Base-by-base conservation (phyloP, 345 rosid species). In the Clausena lansium region DNA sequence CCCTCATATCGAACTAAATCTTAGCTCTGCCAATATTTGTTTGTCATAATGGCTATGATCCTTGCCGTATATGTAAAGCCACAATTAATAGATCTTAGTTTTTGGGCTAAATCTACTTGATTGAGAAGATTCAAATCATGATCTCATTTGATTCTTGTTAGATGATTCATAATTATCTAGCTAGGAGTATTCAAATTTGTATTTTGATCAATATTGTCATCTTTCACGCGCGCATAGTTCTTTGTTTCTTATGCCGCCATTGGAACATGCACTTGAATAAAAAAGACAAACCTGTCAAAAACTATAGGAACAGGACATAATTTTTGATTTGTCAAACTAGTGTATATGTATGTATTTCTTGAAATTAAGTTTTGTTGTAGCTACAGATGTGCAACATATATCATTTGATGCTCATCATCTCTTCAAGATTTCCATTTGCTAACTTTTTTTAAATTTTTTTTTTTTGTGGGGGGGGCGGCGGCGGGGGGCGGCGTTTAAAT, bases 261-360 rank as follows among this genome's bases (percentile, higher is more conserved):
- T 8, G n/a, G 45, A 20, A 15, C 55, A 70, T 63, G 74, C 58
- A 54, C 9, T 19, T 32, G 52, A 35, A 70, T 14, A 33, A 68
- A 83, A 72, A 65, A 58, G 77, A 83, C 86, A 83, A 85, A 81
- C 28, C 63, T 79, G 79, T 79, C 83, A 79, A 68, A 25, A 68
- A 13, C 36, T 22, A 58, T 9, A 47, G 54, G 72, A 59, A 73
- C 69, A 38, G 17, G 65, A 67, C 70, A 70, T 38, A 60, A 22
- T 36, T 45, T 24, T 58, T 45, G 65, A 27, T 36, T 38, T 6
- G 36, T 62, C 27, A 28, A 41, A 32, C 58, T 62, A 45, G 24
- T 50, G 32, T 9, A 17, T 55, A 0, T n/a, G 13, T 25, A 20
- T 7, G 2, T 32, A 22, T 36, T 45, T 45, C 1, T 45, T 14